A percentile compares a stretch with the other conserved stretches of the same genome.
Evolutionary conservation across 225 moss, liverwort and hornwort genomes (phyloP).

Genomic region (Lunularia cruciata): DNA sequence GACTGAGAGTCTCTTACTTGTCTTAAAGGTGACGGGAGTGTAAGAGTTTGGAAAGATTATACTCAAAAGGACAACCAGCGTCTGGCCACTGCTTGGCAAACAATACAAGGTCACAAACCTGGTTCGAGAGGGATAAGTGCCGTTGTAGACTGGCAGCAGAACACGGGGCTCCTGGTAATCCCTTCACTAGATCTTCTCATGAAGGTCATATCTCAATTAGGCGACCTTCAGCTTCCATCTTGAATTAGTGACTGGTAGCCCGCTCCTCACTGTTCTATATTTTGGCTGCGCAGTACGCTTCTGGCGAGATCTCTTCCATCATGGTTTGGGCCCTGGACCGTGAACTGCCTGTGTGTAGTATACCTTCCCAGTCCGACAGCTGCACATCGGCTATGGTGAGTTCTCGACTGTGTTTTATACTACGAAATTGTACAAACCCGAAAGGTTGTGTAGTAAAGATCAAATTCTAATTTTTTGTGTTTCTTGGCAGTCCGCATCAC

Average conservation of each 20-base stretch:
- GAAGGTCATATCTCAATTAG: background rate
- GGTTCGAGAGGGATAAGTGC: conserved; percentile 87
- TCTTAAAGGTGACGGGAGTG: conserved; percentile 81
- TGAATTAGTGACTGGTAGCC: too few relatives aligned
- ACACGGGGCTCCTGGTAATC: conserved; percentile 80
- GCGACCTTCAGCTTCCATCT: too few relatives aligned
- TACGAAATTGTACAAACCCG: background rate
- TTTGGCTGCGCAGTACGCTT: conserved; percentile 72
- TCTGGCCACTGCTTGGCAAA: conserved; percentile 92
- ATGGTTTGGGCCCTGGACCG: conserved; percentile 93
- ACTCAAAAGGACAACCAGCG: conserved; percentile 74
- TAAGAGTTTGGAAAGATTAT: conserved; percentile 96
- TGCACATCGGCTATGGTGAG: conserved; percentile 81
- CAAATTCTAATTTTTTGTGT: background rate
- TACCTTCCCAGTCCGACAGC: conserved; percentile 82
- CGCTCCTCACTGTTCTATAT: background rate
- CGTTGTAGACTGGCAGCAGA: conserved; percentile 97
- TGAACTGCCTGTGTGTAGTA: conserved; percentile 72
- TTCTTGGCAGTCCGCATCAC: conserved; percentile 74
- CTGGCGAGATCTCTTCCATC: conserved; percentile 91
- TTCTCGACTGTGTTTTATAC: background rate
- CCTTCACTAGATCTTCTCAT: background rate
- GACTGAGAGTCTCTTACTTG: background rate
- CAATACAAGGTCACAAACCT: conserved; percentile 90
- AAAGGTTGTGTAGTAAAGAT: too few relatives aligned